Evolutionary conservation across 768 basidiomycete genomes (phyloP), one percentile per base, ranked within the genome.

Genomic region (Albatrellus ellisii): DNA sequence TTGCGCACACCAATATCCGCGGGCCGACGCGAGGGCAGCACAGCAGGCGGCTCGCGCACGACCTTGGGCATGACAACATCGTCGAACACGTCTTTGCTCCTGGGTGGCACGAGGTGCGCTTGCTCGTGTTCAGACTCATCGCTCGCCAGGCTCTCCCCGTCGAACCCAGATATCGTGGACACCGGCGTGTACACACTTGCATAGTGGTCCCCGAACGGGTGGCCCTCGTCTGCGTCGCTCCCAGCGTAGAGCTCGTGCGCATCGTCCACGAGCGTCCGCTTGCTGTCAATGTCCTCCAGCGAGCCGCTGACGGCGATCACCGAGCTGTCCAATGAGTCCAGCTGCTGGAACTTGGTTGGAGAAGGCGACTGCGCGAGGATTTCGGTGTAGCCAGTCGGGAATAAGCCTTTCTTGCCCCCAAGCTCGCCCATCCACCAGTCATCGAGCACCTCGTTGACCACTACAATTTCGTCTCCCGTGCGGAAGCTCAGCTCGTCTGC

Each of bases 371-470:
- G 52, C 22, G 62, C 54, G 39, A 62, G 49, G 3, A 45, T 41
- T 50, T 88, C 82, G 7, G 77, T 79, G 58, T 88, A 83, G 5
- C 76, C 70, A 1, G 74, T 70, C 0, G 90, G 90, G 68, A 95
- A 92, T 31, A 94, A 56, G 11, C 90, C 90, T 39, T 70, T 75
- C 47, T 66, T 67, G 2, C 84, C 86, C 42, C 70, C 62, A 26
- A 75, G 56, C 55, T 83, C 77, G 6, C 89, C 90, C 65, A 89
- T 73, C 83, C 87, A 92, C 90, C 90, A 92, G 46, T 77, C 88
- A 47, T 86, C 83, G 26, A 88, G 64, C 1, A 90, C 84, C 56
- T 92, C 87, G 26, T 76, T 77, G 22, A 86, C 51, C 22, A 91
- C 77, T 11, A 68, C 58, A 43, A 95, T 81, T 50, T 86, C 75